Conservation (phyloP, 768 basidiomycete species). For the Boletales sp. region DNA sequence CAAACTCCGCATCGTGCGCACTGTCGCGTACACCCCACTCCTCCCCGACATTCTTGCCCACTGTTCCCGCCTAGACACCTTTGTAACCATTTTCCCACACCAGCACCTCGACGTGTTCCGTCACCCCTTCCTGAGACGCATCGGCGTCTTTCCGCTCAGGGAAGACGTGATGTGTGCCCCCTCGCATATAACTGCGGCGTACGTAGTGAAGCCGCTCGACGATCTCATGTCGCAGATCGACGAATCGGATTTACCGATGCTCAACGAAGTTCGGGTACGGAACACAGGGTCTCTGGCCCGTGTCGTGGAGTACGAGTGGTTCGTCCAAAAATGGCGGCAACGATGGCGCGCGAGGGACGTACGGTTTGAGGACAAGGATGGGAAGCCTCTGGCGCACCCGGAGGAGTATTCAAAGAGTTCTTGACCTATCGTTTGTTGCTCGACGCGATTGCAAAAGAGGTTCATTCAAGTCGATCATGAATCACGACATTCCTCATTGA, state of each 20-base stretch:
- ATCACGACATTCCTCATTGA: no score
- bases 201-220: conserved; percentile 41
- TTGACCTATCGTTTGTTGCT: no score
- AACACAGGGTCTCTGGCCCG: conserved; percentile 38
- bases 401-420: no score
- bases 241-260: conserved; percentile 29
- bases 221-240: conserved; percentile 37
- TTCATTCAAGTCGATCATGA: no score
- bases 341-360: conserved; percentile 27
- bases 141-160: conserved; percentile 42
- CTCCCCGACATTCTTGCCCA: conserved; percentile 35
- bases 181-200: conserved; percentile 32
- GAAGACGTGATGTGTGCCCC: conserved; percentile 39
- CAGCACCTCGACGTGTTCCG: conserved; percentile 32
- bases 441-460: no score
- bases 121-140: conserved; percentile 39
- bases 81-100: conserved; percentile 37
- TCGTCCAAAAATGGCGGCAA: conserved; percentile 28
- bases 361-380: conserved; percentile 32
- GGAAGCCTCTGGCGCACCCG: conserved; percentile 13
- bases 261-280: conserved; percentile 38
- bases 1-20: conserved; percentile 41
- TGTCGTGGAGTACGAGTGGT: conserved; percentile 24
- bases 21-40: conserved; percentile 32
- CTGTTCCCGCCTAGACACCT: conserved; percentile 40